Conservation (phyloP, 176 grass and related monocot species). For the Juncus effusus region DNA sequence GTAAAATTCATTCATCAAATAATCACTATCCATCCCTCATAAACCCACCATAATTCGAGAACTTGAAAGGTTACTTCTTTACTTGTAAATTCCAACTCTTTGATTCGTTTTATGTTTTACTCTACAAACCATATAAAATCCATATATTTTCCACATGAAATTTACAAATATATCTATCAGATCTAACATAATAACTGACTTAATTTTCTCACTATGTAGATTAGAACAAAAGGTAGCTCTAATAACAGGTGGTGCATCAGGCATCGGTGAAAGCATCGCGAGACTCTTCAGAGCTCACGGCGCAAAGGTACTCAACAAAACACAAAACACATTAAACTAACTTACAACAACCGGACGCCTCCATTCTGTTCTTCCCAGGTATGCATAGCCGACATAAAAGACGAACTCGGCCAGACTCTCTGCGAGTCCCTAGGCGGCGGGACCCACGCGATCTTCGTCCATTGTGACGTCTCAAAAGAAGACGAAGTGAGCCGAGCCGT, state of each 20-base stretch:
- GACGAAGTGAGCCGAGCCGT: constrained; percentile 57
- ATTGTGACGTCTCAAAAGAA: constrained; percentile 63
- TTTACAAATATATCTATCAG: too few species aligned
- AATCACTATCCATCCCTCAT: too few species aligned
- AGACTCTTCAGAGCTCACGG: constrained; percentile 81
- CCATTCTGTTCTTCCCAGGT: constrained; percentile 7
- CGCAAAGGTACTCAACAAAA: constrained; percentile 34
- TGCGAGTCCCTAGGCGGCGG: constrained; percentile 44
- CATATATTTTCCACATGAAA: too few species aligned
- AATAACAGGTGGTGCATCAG: constrained; percentile 69
- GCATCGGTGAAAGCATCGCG: constrained; percentile 68
- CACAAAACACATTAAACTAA: too few species aligned
- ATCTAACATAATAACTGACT: too few species aligned
- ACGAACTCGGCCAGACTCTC: constrained; percentile 51
- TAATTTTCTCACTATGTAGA: constrained; percentile 29
- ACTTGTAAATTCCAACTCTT: too few species aligned
- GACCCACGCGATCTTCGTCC: constrained; percentile 37
- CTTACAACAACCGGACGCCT: too few species aligned
- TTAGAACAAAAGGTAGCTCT: constrained; percentile 72
- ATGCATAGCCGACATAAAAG: constrained; percentile 62
- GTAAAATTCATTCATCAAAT: too few species aligned
- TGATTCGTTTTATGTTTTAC: too few species aligned
- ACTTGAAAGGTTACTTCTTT: too few species aligned
- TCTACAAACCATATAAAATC: too few species aligned
- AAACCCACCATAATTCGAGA: too few species aligned